phyloP scores from a whole-genome alignment of 495 filamentous ascomycete genomes.

The Cercophora sp. region DNA sequence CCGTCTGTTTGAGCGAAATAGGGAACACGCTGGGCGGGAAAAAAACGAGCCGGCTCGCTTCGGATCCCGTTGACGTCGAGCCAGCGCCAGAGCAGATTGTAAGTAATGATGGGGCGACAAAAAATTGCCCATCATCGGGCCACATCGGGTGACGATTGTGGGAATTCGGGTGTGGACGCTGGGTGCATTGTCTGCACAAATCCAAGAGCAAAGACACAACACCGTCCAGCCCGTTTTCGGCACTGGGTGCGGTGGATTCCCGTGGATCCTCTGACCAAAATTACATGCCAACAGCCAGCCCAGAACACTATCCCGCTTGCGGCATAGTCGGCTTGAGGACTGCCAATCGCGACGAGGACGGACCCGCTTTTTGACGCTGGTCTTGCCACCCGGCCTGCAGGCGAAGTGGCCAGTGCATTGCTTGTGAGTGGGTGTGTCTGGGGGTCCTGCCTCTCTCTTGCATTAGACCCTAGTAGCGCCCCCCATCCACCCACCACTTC shows the following conservation, averaged over 20 bases:
- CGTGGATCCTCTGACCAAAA: slow-evolving; percentile 29
- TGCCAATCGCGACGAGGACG: slow-evolving; percentile 21
- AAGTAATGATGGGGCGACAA: neutral
- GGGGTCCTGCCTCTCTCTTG: slow-evolving; percentile 38
- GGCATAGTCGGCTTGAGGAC: slow-evolving; percentile 11
- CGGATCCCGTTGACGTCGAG: neutral
- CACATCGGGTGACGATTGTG: slow-evolving; percentile 29
- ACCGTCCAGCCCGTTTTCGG: slow-evolving; percentile 28
- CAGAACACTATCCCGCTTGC: slow-evolving; percentile 15
- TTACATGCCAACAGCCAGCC: slow-evolving; percentile 31
- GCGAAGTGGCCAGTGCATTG: slow-evolving; percentile 33
- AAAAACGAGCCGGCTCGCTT: too few species aligned
- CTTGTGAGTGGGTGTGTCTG: slow-evolving; percentile 25
- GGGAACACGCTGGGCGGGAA: too few species aligned
- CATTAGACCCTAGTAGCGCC: slow-evolving; percentile 35
- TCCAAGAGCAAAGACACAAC: slow-evolving; percentile 15
- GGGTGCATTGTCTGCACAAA: slow-evolving; percentile 14
- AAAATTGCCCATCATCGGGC: slow-evolving; percentile 20
- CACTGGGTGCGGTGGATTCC: slow-evolving; percentile 23
- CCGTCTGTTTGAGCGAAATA: too few species aligned
- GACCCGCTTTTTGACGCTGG: slow-evolving; percentile 24
- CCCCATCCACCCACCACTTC: slow-evolving; percentile 13
- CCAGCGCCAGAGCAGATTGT: neutral
- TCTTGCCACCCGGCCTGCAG: slow-evolving; percentile 31
- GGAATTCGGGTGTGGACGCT: slow-evolving; percentile 6